A percentile compares a stretch with the other conserved stretches of the same genome.
These are phyloP conservation scores for Penicillium silybi DNA, from an alignment of 495 filamentous ascomycete genomes.

Conservation along the genomic window DNA sequence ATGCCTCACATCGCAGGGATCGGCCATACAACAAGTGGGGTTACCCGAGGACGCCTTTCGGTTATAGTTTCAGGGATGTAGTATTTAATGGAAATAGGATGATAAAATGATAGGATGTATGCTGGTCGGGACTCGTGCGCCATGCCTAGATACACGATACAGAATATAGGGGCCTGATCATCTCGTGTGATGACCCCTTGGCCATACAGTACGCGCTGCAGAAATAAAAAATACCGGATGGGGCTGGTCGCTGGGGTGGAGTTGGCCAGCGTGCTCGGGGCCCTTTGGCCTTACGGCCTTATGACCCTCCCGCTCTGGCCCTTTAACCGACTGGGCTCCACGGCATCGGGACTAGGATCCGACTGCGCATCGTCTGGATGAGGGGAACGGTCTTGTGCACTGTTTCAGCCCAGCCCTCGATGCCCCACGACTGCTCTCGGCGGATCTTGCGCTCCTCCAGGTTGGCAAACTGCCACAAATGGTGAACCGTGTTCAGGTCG, in stretches of 20 bases:
- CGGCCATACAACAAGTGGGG: constrained; percentile 18
- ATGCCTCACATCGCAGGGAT: constrained; percentile 9
- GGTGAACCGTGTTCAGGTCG: constrained; percentile 95
- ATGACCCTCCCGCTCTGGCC: neutral
- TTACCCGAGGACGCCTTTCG: constrained; percentile 15
- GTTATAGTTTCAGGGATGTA: neutral
- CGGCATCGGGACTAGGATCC: constrained; percentile 88
- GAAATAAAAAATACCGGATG: neutral
- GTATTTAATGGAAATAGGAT: neutral
- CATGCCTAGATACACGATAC: constrained; percentile 26
- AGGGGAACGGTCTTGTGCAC: constrained; percentile 98
- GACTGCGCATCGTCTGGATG: constrained; percentile 93
- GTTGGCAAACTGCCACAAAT: constrained; percentile 98
- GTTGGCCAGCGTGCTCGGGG: neutral
- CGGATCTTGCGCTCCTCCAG: constrained; percentile 88
- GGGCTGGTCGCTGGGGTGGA: no score
- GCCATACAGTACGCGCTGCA: neutral
- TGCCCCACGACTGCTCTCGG: constrained; percentile 90
- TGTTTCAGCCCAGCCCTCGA: constrained; percentile 95
- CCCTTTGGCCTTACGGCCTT: neutral
- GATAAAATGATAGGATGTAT: constrained; percentile 2
- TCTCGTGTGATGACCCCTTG: neutral
- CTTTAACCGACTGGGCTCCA: constrained; percentile 85
- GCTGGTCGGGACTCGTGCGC: constrained; percentile 11
- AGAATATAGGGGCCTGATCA: constrained; percentile 3